These are phyloP conservation scores for Geotrichum bryndzae DNA, from an alignment of 1,139 yeast species.

Conservation along the genomic window DNA sequence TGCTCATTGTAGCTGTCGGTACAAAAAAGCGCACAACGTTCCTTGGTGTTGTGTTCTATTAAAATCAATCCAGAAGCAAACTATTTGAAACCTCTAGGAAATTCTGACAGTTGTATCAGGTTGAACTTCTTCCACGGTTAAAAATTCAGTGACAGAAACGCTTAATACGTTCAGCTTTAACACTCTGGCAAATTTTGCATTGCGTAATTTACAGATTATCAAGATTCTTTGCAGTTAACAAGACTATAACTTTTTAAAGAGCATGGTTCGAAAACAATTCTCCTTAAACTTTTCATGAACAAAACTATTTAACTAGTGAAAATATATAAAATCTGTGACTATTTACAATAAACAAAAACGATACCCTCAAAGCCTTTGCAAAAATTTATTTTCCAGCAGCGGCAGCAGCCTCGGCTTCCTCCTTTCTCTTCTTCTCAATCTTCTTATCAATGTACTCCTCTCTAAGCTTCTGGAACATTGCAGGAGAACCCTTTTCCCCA, in stretches of 20 bases:
- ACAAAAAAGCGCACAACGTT: too few species aligned
- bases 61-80: too few species aligned
- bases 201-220: too few species aligned
- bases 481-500: slow-evolving; percentile 55
- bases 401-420: slow-evolving; percentile 1
- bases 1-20: too few species aligned
- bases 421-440: slow-evolving; percentile 9
- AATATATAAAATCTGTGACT: not conserved
- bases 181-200: too few species aligned
- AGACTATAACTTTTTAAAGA: not conserved
- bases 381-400: not conserved
- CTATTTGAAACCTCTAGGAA: too few species aligned
- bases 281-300: not conserved
- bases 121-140: too few species aligned
- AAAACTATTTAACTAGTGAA: not conserved
- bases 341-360: not conserved
- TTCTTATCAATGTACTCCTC: slow-evolving; percentile 39
- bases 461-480: slow-evolving; percentile 59
- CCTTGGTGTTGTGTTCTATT: too few species aligned
- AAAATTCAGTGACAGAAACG: not conserved
- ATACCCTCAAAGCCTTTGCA: too few species aligned
- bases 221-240: too few species aligned
- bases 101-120: too few species aligned
- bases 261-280: not conserved
- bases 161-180: not conserved